A percentile compares a stretch with the other conserved stretches of the same genome.
These are phyloP conservation scores for Endoconidiophora polonica DNA, from an alignment of 2,329 filamentous ascomycete species.

Conservation along the genomic window DNA sequence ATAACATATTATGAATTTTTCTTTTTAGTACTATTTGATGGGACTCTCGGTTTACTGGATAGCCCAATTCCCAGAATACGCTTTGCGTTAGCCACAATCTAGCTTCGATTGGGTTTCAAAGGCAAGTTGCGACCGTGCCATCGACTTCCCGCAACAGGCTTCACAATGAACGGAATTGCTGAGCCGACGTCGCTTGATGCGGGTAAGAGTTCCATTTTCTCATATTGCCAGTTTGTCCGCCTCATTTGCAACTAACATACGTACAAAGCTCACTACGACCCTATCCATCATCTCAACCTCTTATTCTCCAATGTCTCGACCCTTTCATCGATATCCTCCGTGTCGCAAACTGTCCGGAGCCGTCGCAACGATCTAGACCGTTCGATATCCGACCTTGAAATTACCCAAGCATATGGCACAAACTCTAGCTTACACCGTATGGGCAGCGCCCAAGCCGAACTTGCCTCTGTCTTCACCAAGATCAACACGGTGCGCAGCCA, in stretches of 20 bases:
- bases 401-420: slow-evolving; percentile 69
- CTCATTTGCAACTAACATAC: slow-evolving; percentile 14
- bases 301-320: slow-evolving; percentile 84
- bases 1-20: neutral
- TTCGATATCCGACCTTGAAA: slow-evolving; percentile 57
- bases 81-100: too few relatives aligned
- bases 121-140: too few relatives aligned
- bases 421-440: slow-evolving; percentile 81
- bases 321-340: slow-evolving; percentile 57
- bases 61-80: too few relatives aligned
- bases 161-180: slow-evolving; percentile 15
- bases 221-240: slow-evolving; percentile 8
- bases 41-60: too few relatives aligned
- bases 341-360: slow-evolving; percentile 54
- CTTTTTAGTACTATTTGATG: neutral
- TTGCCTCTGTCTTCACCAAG: slow-evolving; percentile 79
- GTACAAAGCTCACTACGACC: slow-evolving; percentile 59
- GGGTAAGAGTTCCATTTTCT: slow-evolving; percentile 20
- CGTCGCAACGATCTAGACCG: slow-evolving; percentile 71
- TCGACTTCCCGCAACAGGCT: neutral
- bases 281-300: slow-evolving; percentile 79
- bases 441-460: slow-evolving; percentile 75
- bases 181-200: slow-evolving; percentile 27
- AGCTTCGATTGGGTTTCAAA: too few relatives aligned
- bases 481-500: slow-evolving; percentile 85